Evolutionary conservation across 148 eudicot genomes (phyloP), one percentile per base, ranked within the genome.

Genomic region (Polygonum maritimum): DNA sequence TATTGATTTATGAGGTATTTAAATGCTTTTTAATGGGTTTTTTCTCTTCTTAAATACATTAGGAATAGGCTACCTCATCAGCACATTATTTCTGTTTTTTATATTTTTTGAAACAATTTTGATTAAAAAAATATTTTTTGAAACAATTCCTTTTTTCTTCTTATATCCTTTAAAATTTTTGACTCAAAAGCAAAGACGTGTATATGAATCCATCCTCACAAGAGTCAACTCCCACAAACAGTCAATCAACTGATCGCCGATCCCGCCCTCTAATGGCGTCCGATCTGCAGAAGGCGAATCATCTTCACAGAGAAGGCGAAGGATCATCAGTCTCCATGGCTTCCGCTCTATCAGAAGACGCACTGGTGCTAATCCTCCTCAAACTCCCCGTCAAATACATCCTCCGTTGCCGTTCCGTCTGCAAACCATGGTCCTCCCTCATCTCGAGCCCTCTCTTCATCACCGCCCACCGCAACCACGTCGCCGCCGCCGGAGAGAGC

Each of bases 221-320:
- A 7, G 47, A 44, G 10, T 44, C 47, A 44, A 44, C 47, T 1
- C 47, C 47, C 10, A 9, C 55, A 15, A 49, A 15, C 6, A 49
- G 3, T 49, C 2, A 11, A 11, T 48, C 49, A 48, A 58, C 69
- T 33, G 2, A 62, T 3, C 33, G 7, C 16, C 38, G 38, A 62
- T 62, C 58, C 31, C 62, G 19, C 78, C 81, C 19, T 67, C 83
- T 11, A 36, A 70, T 74, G 79, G 82, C 41, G 84, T 79, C 70
- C 48, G 65, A 63, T 65, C 82, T 73, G 69, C 77, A 75, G 51
- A 81, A 79, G 39, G 69, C 69, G 51, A 81, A 79, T 47, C 65
- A 69, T 41, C 77, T 74, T 35, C 73, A 78, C 70, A 78, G 81
- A 78, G 78, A 76, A 71, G 77, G 76, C 41, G 44, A 58, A 1